phyloP scores from a whole-genome alignment of 2,329 filamentous ascomycete genomes.

The Aspergillus ochraceus region DNA sequence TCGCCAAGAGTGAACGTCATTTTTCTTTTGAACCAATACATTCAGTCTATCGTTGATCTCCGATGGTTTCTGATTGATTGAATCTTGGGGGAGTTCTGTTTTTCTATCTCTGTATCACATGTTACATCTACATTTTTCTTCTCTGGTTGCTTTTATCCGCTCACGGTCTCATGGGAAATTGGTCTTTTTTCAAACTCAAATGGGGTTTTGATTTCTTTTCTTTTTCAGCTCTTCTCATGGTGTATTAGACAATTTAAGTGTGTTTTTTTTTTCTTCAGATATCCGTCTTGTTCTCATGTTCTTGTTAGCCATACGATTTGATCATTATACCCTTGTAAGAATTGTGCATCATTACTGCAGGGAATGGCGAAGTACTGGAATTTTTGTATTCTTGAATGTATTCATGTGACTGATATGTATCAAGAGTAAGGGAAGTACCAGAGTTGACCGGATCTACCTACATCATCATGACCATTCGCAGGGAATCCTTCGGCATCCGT shows the following conservation, averaged over 20 bases:
- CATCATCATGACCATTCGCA: neutral
- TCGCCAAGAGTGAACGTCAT: constrained; percentile 61
- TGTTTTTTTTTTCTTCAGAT: constrained; percentile 2
- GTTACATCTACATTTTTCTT: constrained; percentile 12
- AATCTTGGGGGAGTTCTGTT: constrained; percentile 3
- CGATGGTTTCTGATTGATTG: constrained; percentile 1
- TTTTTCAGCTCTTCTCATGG: constrained; percentile 19
- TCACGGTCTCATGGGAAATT: constrained; percentile 21
- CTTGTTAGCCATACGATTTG: neutral
- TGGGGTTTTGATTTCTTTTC: constrained; percentile 7
- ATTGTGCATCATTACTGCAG: neutral
- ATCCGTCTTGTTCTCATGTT: neutral
- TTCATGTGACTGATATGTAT: neutral
- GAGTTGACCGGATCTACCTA: neutral
- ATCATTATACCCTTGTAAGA: neutral
- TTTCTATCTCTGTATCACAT: constrained; percentile 15
- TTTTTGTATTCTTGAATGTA: no score
- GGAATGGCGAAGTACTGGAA: neutral
- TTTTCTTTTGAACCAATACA: constrained; percentile 1
- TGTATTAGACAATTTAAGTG: constrained; percentile 30
- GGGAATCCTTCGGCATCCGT: neutral
- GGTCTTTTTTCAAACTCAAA: constrained; percentile 3
- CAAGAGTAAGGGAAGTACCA: neutral
- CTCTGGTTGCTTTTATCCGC: constrained; percentile 6
- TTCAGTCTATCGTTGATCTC: constrained; percentile 6